Percentiles rank a stretch among this genome's conserved stretches.
Conservation (phyloP, 768 basidiomycete species). For the Pleurotus pulmonarius region DNA sequence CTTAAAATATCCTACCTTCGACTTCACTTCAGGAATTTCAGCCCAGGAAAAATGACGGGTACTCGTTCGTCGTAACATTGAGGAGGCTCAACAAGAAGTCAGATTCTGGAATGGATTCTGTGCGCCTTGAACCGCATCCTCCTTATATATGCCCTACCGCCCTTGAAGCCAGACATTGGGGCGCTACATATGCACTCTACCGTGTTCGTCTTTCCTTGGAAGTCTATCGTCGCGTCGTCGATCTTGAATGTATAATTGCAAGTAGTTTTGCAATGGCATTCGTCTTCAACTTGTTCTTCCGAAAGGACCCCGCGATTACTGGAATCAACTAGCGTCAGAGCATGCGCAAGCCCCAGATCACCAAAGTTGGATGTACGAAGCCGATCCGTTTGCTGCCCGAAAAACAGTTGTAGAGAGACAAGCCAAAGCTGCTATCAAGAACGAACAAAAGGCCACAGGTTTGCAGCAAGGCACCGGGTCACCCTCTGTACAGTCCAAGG, state of each 20-base stretch:
- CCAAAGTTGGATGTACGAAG: constrained; percentile 82
- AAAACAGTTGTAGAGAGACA: constrained; percentile 67
- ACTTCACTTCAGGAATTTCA: constrained; percentile 19
- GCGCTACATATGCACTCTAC: constrained; percentile 82
- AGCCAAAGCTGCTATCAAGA: constrained; percentile 46
- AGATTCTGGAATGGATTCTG: constrained; percentile 55
- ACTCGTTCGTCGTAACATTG: constrained; percentile 68
- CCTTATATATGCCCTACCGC: constrained; percentile 63
- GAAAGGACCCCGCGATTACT: constrained; percentile 82
- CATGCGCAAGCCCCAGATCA: constrained; percentile 68
- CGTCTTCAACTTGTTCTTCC: constrained; percentile 77
- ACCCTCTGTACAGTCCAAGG: constrained; percentile 20
- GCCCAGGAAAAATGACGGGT: constrained; percentile 46
- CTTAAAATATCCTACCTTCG: constrained; percentile 8
- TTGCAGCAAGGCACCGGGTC: constrained; percentile 16
- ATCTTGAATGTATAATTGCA: constrained; percentile 23
- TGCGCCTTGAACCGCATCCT: constrained; percentile 72
- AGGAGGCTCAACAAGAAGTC: constrained; percentile 66
- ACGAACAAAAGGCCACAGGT: constrained; percentile 25
- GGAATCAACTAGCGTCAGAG: constrained; percentile 70
- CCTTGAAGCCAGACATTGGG: constrained; percentile 88
- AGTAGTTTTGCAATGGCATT: constrained; percentile 70
- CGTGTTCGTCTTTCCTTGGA: constrained; percentile 54
- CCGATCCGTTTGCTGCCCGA: constrained; percentile 80
- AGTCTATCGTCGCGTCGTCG: constrained; percentile 10